phyloP scores from a whole-genome alignment of 108 stramenopile genomes.

The Tribonema minus region DNA sequence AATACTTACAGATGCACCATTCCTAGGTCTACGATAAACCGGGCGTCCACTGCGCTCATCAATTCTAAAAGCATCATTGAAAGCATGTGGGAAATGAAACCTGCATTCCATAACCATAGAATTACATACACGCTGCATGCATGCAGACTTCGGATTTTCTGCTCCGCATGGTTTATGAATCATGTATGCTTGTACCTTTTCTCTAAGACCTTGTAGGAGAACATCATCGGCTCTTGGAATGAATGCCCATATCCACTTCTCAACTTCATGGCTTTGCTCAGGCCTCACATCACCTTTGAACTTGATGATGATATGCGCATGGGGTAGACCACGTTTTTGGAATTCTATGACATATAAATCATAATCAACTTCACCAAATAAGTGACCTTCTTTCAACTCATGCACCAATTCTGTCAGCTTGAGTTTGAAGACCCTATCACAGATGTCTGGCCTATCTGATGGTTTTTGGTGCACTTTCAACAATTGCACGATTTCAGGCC shows the following conservation, averaged over 20 bases:
- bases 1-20: neutral
- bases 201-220: neutral
- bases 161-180: conserved; percentile 13
- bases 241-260: conserved; percentile 1
- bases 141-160: neutral
- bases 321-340: conserved; percentile 25
- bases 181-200: conserved; percentile 9
- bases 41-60: neutral
- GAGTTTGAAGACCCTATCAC: conserved; percentile 3
- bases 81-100: neutral
- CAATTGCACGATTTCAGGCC: neutral
- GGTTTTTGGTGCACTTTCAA: neutral
- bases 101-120: neutral
- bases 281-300: neutral
- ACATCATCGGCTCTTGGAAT: neutral
- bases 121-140: neutral
- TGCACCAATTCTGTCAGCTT: conserved; percentile 5
- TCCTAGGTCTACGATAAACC: neutral
- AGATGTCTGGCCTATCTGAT: conserved; percentile 5
- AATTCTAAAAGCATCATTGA: neutral
- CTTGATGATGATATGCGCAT: conserved; percentile 14
- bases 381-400: neutral
- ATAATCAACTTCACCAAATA: neutral
- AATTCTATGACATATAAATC: conserved; percentile 3
- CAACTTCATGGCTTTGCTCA: neutral